Evolutionary conservation across 1,139 yeast genomes (phyloP).

Genomic region (Geotrichum europaeum): DNA sequence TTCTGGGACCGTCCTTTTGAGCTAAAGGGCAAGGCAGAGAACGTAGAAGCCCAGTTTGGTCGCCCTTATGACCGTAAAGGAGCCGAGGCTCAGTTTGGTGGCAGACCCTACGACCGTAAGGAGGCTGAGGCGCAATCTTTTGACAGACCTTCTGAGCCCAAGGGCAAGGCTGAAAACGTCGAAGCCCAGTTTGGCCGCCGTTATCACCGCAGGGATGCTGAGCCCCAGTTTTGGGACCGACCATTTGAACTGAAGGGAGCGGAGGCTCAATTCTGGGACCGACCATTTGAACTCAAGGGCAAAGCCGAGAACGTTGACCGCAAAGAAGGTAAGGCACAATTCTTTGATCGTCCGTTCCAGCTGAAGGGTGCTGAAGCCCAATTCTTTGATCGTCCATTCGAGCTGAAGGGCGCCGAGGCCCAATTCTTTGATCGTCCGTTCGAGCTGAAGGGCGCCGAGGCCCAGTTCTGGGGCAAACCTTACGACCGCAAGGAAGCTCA

Average conservation of each 20-base stretch:
- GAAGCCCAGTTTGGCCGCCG: background rate
- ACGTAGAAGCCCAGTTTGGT: too few relatives aligned
- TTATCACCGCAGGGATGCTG: background rate
- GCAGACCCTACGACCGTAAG: background rate
- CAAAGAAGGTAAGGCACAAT: background rate
- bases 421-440: background rate
- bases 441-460: background rate
- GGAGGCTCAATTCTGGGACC: background rate
- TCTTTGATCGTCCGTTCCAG: background rate
- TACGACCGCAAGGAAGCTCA: background rate
- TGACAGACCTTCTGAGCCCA: background rate
- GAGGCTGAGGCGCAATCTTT: background rate
- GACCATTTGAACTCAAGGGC: background rate
- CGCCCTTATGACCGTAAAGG: too few relatives aligned
- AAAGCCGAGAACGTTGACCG: background rate
- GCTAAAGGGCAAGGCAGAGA: too few relatives aligned
- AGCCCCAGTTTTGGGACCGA: background rate
- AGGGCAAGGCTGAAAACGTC: background rate
- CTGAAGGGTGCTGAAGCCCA: background rate
- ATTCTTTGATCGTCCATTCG: background rate
- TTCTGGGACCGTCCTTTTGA: too few relatives aligned
- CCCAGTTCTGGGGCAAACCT: background rate
- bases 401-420: background rate
- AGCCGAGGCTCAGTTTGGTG: background rate
- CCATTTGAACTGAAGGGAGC: background rate